phyloP scores from a whole-genome alignment of 805 yeast genomes.

The Zygosaccharomyces siamensis region DNA sequence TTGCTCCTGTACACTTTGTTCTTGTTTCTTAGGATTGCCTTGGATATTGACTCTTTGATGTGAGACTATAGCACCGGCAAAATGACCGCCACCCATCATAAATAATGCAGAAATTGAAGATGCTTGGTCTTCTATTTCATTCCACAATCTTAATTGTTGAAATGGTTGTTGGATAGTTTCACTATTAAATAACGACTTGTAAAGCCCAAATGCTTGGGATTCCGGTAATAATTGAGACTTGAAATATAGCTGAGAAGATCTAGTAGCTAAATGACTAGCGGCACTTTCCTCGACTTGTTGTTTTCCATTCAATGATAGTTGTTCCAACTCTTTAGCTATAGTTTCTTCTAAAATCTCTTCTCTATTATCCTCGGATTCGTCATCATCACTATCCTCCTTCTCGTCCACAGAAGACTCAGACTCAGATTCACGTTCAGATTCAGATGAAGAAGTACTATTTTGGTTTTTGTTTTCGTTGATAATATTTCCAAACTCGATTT shows the following conservation, averaged over 20 bases:
- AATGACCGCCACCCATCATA: slow-evolving; percentile 97
- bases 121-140: slow-evolving; percentile 18
- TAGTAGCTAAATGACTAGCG: slow-evolving; percentile 56
- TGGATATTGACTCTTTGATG: slow-evolving; percentile 56
- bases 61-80: slow-evolving; percentile 89
- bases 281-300: slow-evolving; percentile 33
- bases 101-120: slow-evolving; percentile 63
- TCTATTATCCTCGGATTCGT: slow-evolving; percentile 24
- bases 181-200: slow-evolving; percentile 54
- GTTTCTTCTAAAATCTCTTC: slow-evolving; percentile 25
- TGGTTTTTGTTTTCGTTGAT: slow-evolving; percentile 17
- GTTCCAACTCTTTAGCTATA: slow-evolving; percentile 25
- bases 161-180: slow-evolving; percentile 46
- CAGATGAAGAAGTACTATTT: slow-evolving; percentile 56
- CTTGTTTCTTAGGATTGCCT: slow-evolving; percentile 49
- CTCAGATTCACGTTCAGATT: slow-evolving; percentile 38
- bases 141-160: slow-evolving; percentile 42
- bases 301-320: slow-evolving; percentile 13
- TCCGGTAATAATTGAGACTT: slow-evolving; percentile 44
- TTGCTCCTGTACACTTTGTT: slow-evolving; percentile 51
- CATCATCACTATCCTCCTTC: slow-evolving; percentile 32
- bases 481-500: slow-evolving; percentile 53
- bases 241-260: slow-evolving; percentile 64
- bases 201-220: slow-evolving; percentile 56
- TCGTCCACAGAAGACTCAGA: slow-evolving; percentile 26